Evolutionary conservation across 805 yeast genomes (phyloP), one percentile per base, ranked within the genome.

Genomic region (Candida easanensis): DNA sequence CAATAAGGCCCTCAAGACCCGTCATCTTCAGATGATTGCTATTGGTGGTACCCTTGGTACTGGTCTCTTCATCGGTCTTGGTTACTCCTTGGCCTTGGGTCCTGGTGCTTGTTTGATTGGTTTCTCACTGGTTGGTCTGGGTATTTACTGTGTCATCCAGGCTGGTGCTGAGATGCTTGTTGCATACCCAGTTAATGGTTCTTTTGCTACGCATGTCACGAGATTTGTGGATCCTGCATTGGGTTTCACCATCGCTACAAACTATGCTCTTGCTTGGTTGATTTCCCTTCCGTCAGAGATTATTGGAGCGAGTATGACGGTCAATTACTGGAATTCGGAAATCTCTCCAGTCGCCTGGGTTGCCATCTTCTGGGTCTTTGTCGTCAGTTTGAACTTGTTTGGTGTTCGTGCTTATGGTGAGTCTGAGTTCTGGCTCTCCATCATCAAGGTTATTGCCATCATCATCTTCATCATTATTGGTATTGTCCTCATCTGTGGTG

Each of bases 31-130:
- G 50, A 78, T 82, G 76, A 74, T 82, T 47, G 82, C 88, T 34
- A 74, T 82, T 46, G 88, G 86, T 49, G 86, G 87, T 57, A 74
- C 82, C 40, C 76, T 82, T 46, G 88, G 89, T 62, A 80, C 88
- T 26, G 87, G 88, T 56, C 63, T 82, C 45, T 80, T 82, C 52
- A 76, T 82, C 45, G 86, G 85, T 34, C 69, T 82, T 7, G 87
- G 87, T 42, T 65, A 71, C 36, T 76, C 84, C 0, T 63, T 83
- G 39, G 61, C 61, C 14, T 64, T 69, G 20, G 84, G 84, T 48
- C 88, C 88, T n/a, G 84, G 84, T 13, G 86, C 81, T 2, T 73
- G 80, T 39, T 60, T 82, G 25, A 73, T 82, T 39, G 83, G 79
- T 44, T 75, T 80, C 65, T 52, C 64, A 18, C 58, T 79, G 19